Conservation (phyloP, 805 yeast species). For the Cyberlindnera lachancei region DNA sequence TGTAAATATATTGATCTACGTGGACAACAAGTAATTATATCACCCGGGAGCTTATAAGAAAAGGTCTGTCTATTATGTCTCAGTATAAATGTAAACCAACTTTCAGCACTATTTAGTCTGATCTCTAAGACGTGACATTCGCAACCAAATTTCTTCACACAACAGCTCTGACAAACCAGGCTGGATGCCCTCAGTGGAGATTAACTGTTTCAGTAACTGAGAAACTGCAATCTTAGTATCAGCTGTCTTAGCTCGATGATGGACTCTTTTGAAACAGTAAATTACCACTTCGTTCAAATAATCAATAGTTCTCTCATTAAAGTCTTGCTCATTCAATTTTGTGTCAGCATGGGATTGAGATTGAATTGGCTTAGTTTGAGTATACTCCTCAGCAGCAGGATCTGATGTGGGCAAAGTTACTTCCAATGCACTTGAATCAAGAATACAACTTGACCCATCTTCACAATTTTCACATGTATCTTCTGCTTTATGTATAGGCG, state of each 20-base stretch:
- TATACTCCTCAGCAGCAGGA: not conserved
- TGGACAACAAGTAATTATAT: too few species aligned
- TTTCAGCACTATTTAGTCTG: too few species aligned
- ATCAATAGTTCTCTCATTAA: conserved; percentile 17
- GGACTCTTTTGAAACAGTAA: conserved; percentile 39
- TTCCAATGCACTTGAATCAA: conserved; percentile 1
- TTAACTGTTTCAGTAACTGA: conserved; percentile 32
- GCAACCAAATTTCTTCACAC: conserved; percentile 49
- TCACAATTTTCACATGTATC: not conserved
- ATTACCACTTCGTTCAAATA: conserved; percentile 35
- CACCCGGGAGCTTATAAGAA: too few species aligned
- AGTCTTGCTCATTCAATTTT: not conserved
- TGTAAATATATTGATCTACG: too few species aligned
- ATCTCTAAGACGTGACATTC: conserved; percentile 25
- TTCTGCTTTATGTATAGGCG: not conserved
- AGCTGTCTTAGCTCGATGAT: conserved; percentile 43
- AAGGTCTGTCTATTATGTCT: too few species aligned
- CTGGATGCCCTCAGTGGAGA: conserved; percentile 39
- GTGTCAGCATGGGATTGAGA: not conserved
- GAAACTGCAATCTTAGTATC: conserved; percentile 41
- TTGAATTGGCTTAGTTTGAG: not conserved
- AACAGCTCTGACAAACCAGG: conserved; percentile 65
- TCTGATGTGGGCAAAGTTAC: not conserved
- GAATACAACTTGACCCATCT: not conserved
- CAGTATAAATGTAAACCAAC: too few species aligned